Base-by-base conservation (phyloP, 345 rosid species). In the Bruguiera parviflora region DNA sequence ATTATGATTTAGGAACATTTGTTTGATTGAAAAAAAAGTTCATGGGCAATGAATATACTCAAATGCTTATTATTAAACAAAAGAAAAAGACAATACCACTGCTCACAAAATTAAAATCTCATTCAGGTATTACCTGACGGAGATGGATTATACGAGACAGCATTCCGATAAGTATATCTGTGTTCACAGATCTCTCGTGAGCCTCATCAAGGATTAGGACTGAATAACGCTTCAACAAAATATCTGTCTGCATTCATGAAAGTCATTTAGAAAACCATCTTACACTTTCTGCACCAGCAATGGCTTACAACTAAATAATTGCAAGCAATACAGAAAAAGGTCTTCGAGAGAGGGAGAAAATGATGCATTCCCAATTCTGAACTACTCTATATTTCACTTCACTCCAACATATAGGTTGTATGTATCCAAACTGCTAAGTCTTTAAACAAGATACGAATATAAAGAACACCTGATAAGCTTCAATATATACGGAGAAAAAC, bases 161-260 rank as follows among this genome's bases (percentile, higher is more conserved):
- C 96, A 93, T 89, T 64, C 98, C 96, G 21, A 91, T 91, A 59
- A 93, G 91, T 79, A 93, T 91, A 80, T 93, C 98, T 21, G 97
- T 93, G 83, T 91, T 93, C 73, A 91, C 78, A 86, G 92, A 91
- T 79, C 98, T 88, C 76, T 93, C 98, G 75, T 93, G 98, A 70
- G 97, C 97, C 81, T 93, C 97, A 70, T 91, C 97, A 65, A 93
- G 85, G 72, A 93, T 81, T 69, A 93, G 80, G 77, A 91, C 89
- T 5, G 96, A 93, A 84, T 93, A 93, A 52, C 86, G 87, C 75
- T 79, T 89, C 86, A 93, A 72, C 25, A 89, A 65, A 82, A 88
- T 72, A 71, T 93, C 98, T 80, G 67, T 86, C 97, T 93, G 89
- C 86, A 80, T 56, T 53, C 72, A 75, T 31, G 74, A 33, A 58